Percentiles rank a stretch among this genome's conserved stretches.
phyloP scores from a whole-genome alignment of 176 grass and related monocot genomes.

The Alopecurus myosuroides region DNA sequence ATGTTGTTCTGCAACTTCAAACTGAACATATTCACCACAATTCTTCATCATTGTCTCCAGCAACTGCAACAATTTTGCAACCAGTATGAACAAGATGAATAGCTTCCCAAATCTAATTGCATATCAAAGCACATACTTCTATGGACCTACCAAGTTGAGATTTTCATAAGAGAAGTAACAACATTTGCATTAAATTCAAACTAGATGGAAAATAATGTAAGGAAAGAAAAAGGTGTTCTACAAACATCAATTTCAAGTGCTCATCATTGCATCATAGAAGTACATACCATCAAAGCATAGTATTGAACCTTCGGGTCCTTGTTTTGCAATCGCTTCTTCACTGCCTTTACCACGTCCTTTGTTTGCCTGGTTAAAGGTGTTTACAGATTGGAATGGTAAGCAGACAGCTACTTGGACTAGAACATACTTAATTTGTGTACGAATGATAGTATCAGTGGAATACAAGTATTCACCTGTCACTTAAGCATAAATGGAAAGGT shows the following conservation, averaged over 20 bases:
- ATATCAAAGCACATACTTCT: neutral
- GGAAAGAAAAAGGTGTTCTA: neutral
- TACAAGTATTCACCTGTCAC: neutral
- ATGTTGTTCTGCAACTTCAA: constrained; percentile 71
- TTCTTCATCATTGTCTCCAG: constrained; percentile 98
- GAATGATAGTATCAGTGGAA: neutral
- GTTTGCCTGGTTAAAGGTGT: constrained; percentile 63
- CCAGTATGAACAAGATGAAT: constrained; percentile 11
- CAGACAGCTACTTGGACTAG: neutral
- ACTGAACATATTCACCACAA: constrained; percentile 67
- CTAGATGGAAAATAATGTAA: neutral
- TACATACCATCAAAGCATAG: constrained; percentile 75
- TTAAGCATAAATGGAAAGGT: neutral
- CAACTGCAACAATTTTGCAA: constrained; percentile 48
- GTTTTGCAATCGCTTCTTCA: constrained; percentile 76
- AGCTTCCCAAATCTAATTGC: neutral
- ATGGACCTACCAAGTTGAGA: neutral
- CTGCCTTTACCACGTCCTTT: constrained; percentile 73
- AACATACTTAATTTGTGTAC: neutral
- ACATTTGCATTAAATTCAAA: neutral
- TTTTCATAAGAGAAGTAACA: neutral
- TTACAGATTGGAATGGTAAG: constrained; percentile 3
- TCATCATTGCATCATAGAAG: neutral
- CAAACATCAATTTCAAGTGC: neutral
- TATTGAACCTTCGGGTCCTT: constrained; percentile 92